Percentiles rank a stretch among this genome's conserved stretches.
Conservation (phyloP, 345 rosid species). For the Mercurialis annua region DNA sequence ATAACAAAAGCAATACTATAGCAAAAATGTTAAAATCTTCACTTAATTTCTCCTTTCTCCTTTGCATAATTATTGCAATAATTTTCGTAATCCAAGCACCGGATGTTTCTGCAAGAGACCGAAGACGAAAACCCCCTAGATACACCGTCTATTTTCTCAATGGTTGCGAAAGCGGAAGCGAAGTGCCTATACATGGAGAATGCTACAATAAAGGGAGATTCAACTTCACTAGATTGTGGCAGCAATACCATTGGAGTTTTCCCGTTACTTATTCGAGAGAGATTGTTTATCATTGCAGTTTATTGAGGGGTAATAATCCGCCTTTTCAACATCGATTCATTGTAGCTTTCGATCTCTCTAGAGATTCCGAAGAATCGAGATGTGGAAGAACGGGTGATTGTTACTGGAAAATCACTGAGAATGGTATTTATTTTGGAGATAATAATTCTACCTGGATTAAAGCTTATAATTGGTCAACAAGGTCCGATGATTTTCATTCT, state of each 20-base stretch:
- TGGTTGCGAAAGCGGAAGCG: neutral
- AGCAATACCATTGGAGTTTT: neutral
- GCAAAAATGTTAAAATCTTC: neutral
- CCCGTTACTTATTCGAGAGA: neutral
- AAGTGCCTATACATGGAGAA: neutral
- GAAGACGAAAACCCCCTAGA: too few species aligned
- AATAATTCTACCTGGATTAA: neutral
- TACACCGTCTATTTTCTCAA: neutral
- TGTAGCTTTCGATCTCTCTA: neutral
- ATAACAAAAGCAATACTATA: too few species aligned
- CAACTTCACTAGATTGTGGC: neutral
- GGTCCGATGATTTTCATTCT: neutral
- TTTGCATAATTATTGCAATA: neutral
- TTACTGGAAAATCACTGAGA: conserved; percentile 1
- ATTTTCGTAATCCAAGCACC: neutral
- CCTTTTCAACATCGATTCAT: neutral
- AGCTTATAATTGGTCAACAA: neutral
- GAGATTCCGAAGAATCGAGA: neutral
- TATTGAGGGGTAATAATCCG: neutral
- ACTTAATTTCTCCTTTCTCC: neutral
- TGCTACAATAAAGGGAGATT: neutral
- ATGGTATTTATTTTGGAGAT: neutral
- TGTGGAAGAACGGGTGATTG: neutral
- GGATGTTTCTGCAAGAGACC: too few species aligned
- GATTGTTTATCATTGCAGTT: neutral